Base-by-base conservation (phyloP, 768 basidiomycete species). In the Mycena epipterygia region DNA sequence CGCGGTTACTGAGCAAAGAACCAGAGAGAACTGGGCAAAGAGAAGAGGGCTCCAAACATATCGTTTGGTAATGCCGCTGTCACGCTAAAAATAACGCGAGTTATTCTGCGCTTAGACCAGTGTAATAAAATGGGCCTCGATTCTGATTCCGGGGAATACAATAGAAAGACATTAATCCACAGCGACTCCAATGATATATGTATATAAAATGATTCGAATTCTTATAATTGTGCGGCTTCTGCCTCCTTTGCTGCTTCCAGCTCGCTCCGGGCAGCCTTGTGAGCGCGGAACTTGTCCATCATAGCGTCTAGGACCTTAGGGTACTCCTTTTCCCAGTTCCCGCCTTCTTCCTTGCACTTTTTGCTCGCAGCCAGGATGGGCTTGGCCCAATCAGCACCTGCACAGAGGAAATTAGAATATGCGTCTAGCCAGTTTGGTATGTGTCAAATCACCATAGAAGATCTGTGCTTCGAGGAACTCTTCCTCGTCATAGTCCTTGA, bases 381-480 rank as follows among this genome's bases (percentile, higher is more conserved):
- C 42, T 67, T 55, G 30, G 23, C 8, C 72, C 72, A 73, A 21
- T 58, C 49, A 16, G 60, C 17, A 2, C 65, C 72, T 65, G 52
- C 30, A 16, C 16, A 13, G n/a, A 16, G 32, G 16, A 52, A 41
- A 5, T 58, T 21, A 68, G 51, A 35, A 32, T 16, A 51, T n/a
- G 30, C 17, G 19, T 6, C 42, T n/a, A 6, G 42, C n/a, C n/a
- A n/a, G 13, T 12, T 19, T 19, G 21, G 7, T 19, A 11, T 23
- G 46, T 35, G n/a, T 27, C 4, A 27, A 27, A 23, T 35, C 33
- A 65, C 69, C 51, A n/a, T 52, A 67, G 27, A 53, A 64, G 14
- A 73, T 70, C 46, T 73, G 72, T 51, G 68, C 68, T 44, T 70
- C 72, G 17, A 64, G 55, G 17, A 70, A 63, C 57, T 73, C 72